Base-by-base conservation (phyloP, 352 stramenopile species). In the Thalassiosira livingstoniorum region DNA sequence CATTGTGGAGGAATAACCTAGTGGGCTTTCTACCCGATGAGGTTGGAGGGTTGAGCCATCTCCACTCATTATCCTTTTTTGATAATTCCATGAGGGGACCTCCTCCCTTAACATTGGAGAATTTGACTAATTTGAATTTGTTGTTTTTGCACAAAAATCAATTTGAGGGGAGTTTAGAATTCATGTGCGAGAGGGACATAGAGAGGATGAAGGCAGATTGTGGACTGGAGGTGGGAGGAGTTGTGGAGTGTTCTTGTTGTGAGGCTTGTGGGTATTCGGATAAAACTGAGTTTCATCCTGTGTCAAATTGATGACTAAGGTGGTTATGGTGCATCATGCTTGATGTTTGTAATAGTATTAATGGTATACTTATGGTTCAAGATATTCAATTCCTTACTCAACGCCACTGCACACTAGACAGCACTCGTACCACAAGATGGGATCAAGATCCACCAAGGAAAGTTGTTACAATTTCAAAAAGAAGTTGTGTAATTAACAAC, bases 121-220 rank as follows among this genome's bases (percentile, higher is more conserved):
- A 77, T 32, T 61, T 90, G 34, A 68, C 60, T 25, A 43, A 42
- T 7, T 64, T 90, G 13, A 68, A 80, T 29, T 37, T 74, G 27
- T 65, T 90, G 0, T 88, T 89, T 54, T 70, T 82, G 70, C 67
- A 87, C 51, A 78, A 80, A 62, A 87, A 87, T 73, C 25, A 71
- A 18, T 87, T 87, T 71, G 32, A 83, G 15, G 76, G 62, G 34
- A 43, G 80, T 39, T 67, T 87, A 5, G 51, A 79, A 27, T 82
- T 66, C 51, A 37, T 90, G 66, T 87, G 83, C 53, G 57, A 71
- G 27, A 37, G 76, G 29, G 35, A 66, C 5, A 75, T 88, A 18
- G 39, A 76, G n/a, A 45, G 83, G n/a, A 83, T 91, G 43, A 90
- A 83, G 71, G 31, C 79, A 21, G 86, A 91, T 78, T 91, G 86